phyloP scores from a whole-genome alignment of 2,329 filamentous ascomycete species.

The Ophiostoma sp. region DNA sequence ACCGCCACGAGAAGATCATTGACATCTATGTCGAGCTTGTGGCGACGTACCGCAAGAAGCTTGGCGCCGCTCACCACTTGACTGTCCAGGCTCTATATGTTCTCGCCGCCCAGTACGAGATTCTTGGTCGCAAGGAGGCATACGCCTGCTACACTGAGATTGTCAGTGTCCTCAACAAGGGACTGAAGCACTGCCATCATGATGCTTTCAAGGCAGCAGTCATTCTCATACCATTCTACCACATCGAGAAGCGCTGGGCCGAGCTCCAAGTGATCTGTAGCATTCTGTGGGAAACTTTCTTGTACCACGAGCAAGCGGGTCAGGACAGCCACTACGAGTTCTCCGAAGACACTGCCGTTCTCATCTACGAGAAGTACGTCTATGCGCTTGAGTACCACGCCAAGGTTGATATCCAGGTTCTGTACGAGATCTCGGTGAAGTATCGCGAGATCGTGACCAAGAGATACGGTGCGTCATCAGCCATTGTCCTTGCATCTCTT shows the following conservation, averaged over 20 bases:
- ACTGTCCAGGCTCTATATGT: constrained; percentile 36
- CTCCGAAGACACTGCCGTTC: constrained; percentile 40
- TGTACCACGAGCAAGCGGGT: constrained; percentile 37
- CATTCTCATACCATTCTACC: constrained; percentile 41
- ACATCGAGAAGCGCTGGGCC: constrained; percentile 40
- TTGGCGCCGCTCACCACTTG: constrained; percentile 31
- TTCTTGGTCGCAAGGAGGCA: constrained; percentile 34
- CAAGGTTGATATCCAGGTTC: constrained; percentile 39
- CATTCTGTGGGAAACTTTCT: constrained; percentile 43
- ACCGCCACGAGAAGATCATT: constrained; percentile 37
- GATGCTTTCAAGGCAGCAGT: constrained; percentile 44
- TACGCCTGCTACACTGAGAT: constrained; percentile 38
- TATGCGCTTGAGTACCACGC: constrained; percentile 42
- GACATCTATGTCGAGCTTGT: constrained; percentile 35
- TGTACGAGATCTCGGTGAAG: constrained; percentile 43
- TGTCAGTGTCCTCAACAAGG: constrained; percentile 33
- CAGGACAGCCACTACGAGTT: constrained; percentile 28
- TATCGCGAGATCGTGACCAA: constrained; percentile 44
- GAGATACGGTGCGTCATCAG: constrained; percentile 33
- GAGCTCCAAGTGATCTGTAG: constrained; percentile 43
- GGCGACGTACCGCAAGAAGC: constrained; percentile 33
- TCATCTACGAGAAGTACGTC: constrained; percentile 44
- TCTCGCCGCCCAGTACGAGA: constrained; percentile 29
- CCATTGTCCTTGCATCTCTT: constrained; percentile 32
- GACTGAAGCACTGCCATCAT: constrained; percentile 35